Conservation (phyloP, 2,329 filamentous ascomycete genomes). For the Davidsoniella virescens region DNA sequence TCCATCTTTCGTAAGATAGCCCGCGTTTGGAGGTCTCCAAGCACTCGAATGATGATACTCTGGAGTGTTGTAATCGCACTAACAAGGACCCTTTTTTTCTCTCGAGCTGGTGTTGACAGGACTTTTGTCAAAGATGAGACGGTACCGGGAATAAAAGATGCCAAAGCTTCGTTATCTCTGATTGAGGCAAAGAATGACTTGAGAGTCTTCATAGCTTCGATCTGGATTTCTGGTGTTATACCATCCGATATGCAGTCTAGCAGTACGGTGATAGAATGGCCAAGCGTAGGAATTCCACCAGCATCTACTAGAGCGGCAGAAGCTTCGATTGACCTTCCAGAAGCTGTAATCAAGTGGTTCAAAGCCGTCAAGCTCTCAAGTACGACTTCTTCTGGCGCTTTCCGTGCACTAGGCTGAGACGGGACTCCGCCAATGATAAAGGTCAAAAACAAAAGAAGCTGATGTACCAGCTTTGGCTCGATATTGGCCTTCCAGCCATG, state of each 20-base stretch:
- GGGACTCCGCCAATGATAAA: slow-evolving; percentile 64
- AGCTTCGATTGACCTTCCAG: slow-evolving; percentile 33
- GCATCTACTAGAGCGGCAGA: slow-evolving; percentile 35
- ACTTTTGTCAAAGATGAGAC: slow-evolving; percentile 67
- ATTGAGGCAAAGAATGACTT: slow-evolving; percentile 45
- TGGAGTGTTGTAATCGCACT: slow-evolving; percentile 43
- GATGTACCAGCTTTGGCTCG: slow-evolving; percentile 56
- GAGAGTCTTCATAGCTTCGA: slow-evolving; percentile 51
- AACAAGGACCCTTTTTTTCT: slow-evolving; percentile 43
- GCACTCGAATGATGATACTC: slow-evolving; percentile 34
- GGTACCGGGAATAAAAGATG: slow-evolving; percentile 75
- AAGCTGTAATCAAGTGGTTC: slow-evolving; percentile 43
- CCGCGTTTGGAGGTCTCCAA: slow-evolving; percentile 41
- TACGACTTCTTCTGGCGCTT: slow-evolving; percentile 56
- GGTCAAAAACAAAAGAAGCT: slow-evolving; percentile 71
- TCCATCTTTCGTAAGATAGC: slow-evolving; percentile 25
- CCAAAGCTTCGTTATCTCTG: slow-evolving; percentile 56
- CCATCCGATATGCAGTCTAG: slow-evolving; percentile 56
- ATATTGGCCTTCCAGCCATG: slow-evolving; percentile 66
- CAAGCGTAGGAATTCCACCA: slow-evolving; percentile 58
- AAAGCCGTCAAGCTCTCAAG: slow-evolving; percentile 56
- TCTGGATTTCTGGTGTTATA: slow-evolving; percentile 49
- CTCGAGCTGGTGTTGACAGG: slow-evolving; percentile 48
- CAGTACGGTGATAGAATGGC: slow-evolving; percentile 66
- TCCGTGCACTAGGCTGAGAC: slow-evolving; percentile 30